Evolutionary conservation across 495 filamentous ascomycete genomes (phyloP), one percentile per base, ranked within the genome.

Genomic region (Pseudevernia furfuracea): DNA sequence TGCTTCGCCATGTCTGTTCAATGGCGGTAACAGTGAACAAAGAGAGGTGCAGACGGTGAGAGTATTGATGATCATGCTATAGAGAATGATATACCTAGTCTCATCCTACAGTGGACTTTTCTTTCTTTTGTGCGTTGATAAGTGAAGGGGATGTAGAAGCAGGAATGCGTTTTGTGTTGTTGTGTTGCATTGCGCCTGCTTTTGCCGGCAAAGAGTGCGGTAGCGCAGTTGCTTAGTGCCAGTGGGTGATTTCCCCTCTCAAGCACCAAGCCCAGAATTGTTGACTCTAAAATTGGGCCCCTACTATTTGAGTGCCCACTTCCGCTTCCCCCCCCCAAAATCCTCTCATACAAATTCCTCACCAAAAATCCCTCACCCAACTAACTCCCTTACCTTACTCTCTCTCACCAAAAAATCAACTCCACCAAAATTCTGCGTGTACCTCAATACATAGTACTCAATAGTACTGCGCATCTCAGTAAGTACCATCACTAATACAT

Each of bases 321-420:
- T 73, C 74, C 69, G 71, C 75, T 74, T 71, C 69, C 74, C 69
- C 71, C 61, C 34, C 34, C 48, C 63, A 60, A 70, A 48, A 60
- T 68, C 67, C 75, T 78, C 82, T 79, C 83, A 82, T 82, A 79
- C 77, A 78, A 77, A 75, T 76, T 76, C 72, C 75, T 66, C 73
- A 75, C 72, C 72, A 76, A 78, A 80, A 80, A 74, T 78, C 80
- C 74, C 81, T 78, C 82, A 83, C 82, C 85, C 82, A 84, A 84
- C 78, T n/a, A n/a, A n/a, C n/a, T n/a, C n/a, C n/a, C n/a, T n/a
- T n/a, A n/a, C n/a, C n/a, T n/a, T n/a, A n/a, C n/a, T n/a, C n/a
- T 77, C 76, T 78, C 80, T 77, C 80, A 77, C 74, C 78, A 76
- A 78, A 80, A 78, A 34, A 53, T 15, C 30, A 79, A 72, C 77